Conservation (phyloP, 2,329 filamentous ascomycete genomes). For the Neobulgaria alba region DNA sequence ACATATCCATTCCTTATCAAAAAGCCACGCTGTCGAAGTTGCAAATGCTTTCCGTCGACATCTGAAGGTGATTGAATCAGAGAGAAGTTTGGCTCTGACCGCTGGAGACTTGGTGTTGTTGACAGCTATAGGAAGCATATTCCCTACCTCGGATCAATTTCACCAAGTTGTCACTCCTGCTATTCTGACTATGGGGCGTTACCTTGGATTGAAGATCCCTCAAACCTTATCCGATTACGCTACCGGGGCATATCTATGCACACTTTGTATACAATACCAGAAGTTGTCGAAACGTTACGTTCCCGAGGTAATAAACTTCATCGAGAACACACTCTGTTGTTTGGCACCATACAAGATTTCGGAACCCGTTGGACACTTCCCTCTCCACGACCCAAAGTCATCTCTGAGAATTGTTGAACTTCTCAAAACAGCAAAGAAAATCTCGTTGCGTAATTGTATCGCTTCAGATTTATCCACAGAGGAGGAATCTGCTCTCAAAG, state of each 20-base stretch:
- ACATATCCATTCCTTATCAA: constrained; percentile 86
- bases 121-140: constrained; percentile 74
- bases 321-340: constrained; percentile 62
- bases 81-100: constrained; percentile 43
- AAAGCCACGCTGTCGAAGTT: constrained; percentile 73
- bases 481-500: constrained; percentile 35
- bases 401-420: constrained; percentile 39
- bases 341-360: constrained; percentile 49
- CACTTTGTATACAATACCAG: constrained; percentile 76
- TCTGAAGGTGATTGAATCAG: constrained; percentile 46
- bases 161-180: constrained; percentile 90
- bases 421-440: constrained; percentile 34
- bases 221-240: constrained; percentile 56
- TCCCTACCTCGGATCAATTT: constrained; percentile 95
- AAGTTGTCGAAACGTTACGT: constrained; percentile 76
- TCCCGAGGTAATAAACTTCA: constrained; percentile 79
- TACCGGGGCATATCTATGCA: constrained; percentile 70
- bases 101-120: constrained; percentile 74
- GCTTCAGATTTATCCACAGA: constrained; percentile 16
- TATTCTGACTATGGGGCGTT: constrained; percentile 74
- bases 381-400: constrained; percentile 46
- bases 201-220: constrained; percentile 69
- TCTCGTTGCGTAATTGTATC: constrained; percentile 52
- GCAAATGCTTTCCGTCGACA: constrained; percentile 69
- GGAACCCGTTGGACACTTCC: constrained; percentile 47